Percentiles rank a stretch among this genome's conserved stretches.
These are phyloP conservation scores for Musa beccarii DNA, from an alignment of 176 grass and related monocot genomes.

Conservation along the genomic window DNA sequence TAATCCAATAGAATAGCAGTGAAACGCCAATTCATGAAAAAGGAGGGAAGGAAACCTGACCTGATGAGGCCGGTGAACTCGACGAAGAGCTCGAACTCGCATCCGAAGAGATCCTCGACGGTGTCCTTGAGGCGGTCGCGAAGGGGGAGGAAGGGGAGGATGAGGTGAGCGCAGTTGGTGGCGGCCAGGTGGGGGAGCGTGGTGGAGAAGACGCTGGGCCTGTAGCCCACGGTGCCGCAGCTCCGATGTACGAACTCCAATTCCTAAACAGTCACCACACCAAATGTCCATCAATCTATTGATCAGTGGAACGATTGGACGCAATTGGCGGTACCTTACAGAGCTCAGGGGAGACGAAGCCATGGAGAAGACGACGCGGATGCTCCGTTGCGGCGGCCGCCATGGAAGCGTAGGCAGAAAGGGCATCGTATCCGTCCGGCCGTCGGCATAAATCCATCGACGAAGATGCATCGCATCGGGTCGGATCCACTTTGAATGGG, in stretches of 20 bases:
- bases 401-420: constrained; percentile 9
- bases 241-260: constrained; percentile 85
- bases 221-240: constrained; percentile 57
- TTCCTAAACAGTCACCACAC: constrained; percentile 31
- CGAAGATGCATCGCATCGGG: background rate
- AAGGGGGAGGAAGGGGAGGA: constrained; percentile 61
- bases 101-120: constrained; percentile 64
- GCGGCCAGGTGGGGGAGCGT: constrained; percentile 61
- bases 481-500: background rate
- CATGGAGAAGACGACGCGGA: constrained; percentile 38
- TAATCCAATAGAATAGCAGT: background rate
- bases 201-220: constrained; percentile 67
- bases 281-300: background rate
- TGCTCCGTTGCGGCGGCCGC: constrained; percentile 11
- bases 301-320: background rate
- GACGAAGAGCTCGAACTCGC: constrained; percentile 76
- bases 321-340: constrained; percentile 48
- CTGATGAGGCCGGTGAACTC: constrained; percentile 92
- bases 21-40: background rate
- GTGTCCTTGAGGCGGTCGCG: constrained; percentile 62
- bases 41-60: constrained; percentile 13
- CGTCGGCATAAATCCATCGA: background rate
- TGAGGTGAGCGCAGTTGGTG: constrained; percentile 67
- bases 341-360: constrained; percentile 50
- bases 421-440: background rate